phyloP scores from a whole-genome alignment of 345 rosid species.

The Syzygium grande region DNA sequence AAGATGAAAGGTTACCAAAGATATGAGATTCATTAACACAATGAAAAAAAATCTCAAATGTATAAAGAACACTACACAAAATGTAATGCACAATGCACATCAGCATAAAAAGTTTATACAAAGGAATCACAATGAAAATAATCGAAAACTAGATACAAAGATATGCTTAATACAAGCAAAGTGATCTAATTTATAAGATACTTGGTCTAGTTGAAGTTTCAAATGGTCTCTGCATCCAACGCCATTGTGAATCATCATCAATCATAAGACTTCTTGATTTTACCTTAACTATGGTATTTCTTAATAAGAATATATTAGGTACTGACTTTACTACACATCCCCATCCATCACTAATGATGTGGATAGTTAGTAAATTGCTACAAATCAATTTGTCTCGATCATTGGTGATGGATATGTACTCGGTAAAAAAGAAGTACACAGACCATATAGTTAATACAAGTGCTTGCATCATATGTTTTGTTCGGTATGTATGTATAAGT shows the following conservation, averaged over 20 bases:
- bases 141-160: neutral
- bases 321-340: neutral
- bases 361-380: neutral
- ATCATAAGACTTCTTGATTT: neutral
- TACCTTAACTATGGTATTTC: neutral
- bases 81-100: neutral
- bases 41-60: neutral
- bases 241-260: neutral
- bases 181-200: neutral
- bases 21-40: neutral
- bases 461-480: neutral
- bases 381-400: neutral
- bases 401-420: neutral
- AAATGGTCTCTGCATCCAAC: neutral
- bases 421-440: neutral
- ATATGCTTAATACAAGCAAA: neutral
- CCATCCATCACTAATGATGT: neutral
- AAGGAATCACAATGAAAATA: neutral
- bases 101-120: neutral
- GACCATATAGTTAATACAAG: neutral
- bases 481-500: neutral
- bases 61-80: neutral
- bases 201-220: neutral
- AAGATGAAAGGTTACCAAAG: neutral
- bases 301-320: neutral